Percentiles rank a stretch among this genome's conserved stretches.
phyloP scores from a whole-genome alignment of 768 basidiomycete species.

The Lactarius sp. region DNA sequence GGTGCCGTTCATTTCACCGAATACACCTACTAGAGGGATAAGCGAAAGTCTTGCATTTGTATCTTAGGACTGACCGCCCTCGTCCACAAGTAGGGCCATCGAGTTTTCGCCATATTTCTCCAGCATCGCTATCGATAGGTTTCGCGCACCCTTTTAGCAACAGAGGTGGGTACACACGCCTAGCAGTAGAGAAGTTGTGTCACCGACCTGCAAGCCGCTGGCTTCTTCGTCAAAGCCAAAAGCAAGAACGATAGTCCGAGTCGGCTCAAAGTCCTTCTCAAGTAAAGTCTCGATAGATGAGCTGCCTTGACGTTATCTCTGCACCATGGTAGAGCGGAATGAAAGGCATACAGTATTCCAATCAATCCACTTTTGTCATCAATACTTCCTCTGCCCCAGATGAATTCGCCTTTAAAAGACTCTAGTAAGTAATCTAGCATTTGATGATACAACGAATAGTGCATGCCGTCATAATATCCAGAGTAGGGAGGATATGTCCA shows the following conservation, averaged over 20 bases:
- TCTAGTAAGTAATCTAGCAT: neutral
- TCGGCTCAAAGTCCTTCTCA: slow-evolving; percentile 37
- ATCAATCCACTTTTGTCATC: slow-evolving; percentile 37
- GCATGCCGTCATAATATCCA: slow-evolving; percentile 51
- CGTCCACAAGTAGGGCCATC: slow-evolving; percentile 80
- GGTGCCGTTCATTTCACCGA: slow-evolving; percentile 45
- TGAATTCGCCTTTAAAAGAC: slow-evolving; percentile 25
- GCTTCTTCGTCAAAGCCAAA: slow-evolving; percentile 44
- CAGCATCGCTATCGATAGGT: slow-evolving; percentile 45
- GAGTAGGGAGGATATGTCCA: slow-evolving; percentile 65
- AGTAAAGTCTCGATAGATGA: slow-evolving; percentile 39
- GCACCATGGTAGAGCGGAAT: neutral
- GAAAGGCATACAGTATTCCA: slow-evolving; percentile 30
- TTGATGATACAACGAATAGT: neutral
- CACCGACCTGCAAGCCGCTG: slow-evolving; percentile 26
- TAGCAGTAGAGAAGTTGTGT: neutral
- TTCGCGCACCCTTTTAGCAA: slow-evolving; percentile 47
- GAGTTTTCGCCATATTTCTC: slow-evolving; percentile 63
- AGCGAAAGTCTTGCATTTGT: neutral
- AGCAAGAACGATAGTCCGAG: slow-evolving; percentile 30
- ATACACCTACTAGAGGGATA: slow-evolving; percentile 40
- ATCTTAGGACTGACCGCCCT: slow-evolving; percentile 55
- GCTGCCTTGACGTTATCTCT: slow-evolving; percentile 20
- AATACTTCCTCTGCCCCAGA: slow-evolving; percentile 36
- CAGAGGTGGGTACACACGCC: neutral